Conservation (phyloP, 164 flowering plant genomes). For the Kingdonia uniflora region DNA sequence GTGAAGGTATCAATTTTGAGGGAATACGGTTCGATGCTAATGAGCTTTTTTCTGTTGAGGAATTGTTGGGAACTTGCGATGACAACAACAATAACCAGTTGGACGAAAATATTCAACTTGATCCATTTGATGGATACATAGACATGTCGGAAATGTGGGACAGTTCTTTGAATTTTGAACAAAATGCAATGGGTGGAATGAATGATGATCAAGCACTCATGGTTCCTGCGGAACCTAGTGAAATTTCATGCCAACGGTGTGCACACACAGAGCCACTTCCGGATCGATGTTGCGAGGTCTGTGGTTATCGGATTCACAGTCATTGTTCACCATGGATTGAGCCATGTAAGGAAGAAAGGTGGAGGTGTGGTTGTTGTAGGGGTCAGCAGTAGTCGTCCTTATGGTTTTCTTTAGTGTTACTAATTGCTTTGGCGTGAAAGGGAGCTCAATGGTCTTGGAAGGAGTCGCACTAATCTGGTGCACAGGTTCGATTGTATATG, state of each 20-base stretch:
- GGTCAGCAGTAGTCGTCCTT: slow-evolving; percentile 35
- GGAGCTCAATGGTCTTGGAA: no score
- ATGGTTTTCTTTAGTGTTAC: background rate
- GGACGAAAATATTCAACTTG: slow-evolving; percentile 10
- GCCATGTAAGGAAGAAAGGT: slow-evolving; percentile 20
- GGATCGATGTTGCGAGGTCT: slow-evolving; percentile 49
- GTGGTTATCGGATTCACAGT: slow-evolving; percentile 51
- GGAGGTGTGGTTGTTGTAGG: slow-evolving; percentile 82
- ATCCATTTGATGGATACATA: slow-evolving; percentile 21
- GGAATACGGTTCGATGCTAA: slow-evolving; percentile 89
- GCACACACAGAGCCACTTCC: slow-evolving; percentile 37
- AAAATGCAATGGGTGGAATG: slow-evolving; percentile 10
- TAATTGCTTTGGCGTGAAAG: no score
- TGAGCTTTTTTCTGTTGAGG: slow-evolving; percentile 76
- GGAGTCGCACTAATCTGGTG: no score
- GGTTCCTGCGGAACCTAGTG: slow-evolving; percentile 8
- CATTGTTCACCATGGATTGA: slow-evolving; percentile 77
- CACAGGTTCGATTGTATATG: no score
- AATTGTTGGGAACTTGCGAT: slow-evolving; percentile 65
- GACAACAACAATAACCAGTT: background rate
- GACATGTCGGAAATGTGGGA: slow-evolving; percentile 23
- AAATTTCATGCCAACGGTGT: slow-evolving; percentile 42
- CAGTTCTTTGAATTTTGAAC: slow-evolving; percentile 12
- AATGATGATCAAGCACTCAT: slow-evolving; percentile 14
- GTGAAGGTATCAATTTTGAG: slow-evolving; percentile 34